Base-by-base conservation (phyloP, 176 grass and related monocot species). In the Phragmites australis region DNA sequence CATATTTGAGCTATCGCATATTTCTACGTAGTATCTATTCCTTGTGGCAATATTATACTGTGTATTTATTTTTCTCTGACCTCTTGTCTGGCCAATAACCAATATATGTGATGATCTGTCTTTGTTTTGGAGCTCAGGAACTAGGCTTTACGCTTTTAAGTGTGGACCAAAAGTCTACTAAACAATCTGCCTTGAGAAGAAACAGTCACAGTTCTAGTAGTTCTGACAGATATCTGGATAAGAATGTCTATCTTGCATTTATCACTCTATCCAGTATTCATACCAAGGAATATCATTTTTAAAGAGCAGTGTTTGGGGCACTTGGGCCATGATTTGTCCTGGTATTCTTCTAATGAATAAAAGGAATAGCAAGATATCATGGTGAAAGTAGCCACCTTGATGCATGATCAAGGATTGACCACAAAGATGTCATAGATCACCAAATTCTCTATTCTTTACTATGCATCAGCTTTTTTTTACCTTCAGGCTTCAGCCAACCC, bases 41-140 rank as follows among this genome's bases (percentile, higher is more conserved):
- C n/a, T n/a, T n/a, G n/a, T n/a, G 59, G 22, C 40, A 68, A 19
- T 51, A 30, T 23, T 52, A 37, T 61, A 66, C 15, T 67, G 3
- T 69, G 22, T 43, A 16, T 31, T 46, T 60, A 25, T 17, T 37
- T 22, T 53, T 6, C 43, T 78, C 13, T 68, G 60, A 34, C 51
- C 63, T 45, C 25, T 22, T 69, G 6, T 59, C 17, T 62, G 74
- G 34, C 5, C 37, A 45, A 47, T 75, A 48, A 37, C 37, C 10
- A 69, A 44, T 54, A 37, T 5, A 9, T 34, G 14, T 19, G 37
- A 51, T 63, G 8, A 46, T 32, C 26, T 76, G 69, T 21, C 25
- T 54, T 67, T 80, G 34, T 83, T 87, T 5, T 18, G 27, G 31
- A 64, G 34, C 5, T 63, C 13, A 43, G 56, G 12, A 78, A 34